Evolutionary conservation across 1,284 basidiomycete species (phyloP).

Genomic region (Microbotryum intermedium): DNA sequence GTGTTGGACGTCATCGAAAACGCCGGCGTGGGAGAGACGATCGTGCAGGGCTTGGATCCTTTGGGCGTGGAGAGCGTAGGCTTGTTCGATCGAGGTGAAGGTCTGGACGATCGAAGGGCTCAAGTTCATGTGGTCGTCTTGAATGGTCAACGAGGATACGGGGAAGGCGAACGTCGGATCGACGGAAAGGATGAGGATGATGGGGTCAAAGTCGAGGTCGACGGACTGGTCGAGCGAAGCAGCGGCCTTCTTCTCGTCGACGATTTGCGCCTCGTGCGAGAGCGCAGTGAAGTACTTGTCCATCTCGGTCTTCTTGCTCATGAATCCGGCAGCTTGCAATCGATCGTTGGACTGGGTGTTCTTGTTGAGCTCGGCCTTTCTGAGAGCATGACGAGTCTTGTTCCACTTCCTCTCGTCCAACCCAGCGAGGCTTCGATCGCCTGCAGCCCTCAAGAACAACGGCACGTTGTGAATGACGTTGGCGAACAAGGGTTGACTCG

Average conservation of each 20-base stretch:
- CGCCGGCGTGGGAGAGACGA: conserved; percentile 14
- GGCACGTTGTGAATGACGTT: conserved; percentile 31
- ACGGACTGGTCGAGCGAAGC: too few species aligned
- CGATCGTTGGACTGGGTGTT: neutral
- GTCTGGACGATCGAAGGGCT: conserved; percentile 5
- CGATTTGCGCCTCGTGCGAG: neutral
- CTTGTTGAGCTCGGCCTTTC: neutral
- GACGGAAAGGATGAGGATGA: conserved; percentile 21
- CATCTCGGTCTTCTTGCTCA: neutral
- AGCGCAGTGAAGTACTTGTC: neutral
- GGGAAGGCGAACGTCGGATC: conserved; percentile 15
- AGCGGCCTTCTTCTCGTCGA: neutral
- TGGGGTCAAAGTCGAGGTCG: neutral
- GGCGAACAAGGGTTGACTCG: conserved; percentile 15
- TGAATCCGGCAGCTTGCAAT: neutral
- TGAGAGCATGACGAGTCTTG: neutral
- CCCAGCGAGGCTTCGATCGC: conserved; percentile 13
- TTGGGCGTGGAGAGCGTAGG: conserved; percentile 18
- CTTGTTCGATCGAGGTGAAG: conserved; percentile 5
- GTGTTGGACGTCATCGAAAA: conserved; percentile 8
- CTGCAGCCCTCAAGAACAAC: conserved; percentile 26
- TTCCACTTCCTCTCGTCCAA: conserved; percentile 26
- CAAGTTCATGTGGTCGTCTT: conserved; percentile 15
- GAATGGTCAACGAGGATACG: neutral
- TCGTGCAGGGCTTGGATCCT: conserved; percentile 14